Conservation (phyloP, 345 rosid genomes). For the Eutrema yunnanense region DNA sequence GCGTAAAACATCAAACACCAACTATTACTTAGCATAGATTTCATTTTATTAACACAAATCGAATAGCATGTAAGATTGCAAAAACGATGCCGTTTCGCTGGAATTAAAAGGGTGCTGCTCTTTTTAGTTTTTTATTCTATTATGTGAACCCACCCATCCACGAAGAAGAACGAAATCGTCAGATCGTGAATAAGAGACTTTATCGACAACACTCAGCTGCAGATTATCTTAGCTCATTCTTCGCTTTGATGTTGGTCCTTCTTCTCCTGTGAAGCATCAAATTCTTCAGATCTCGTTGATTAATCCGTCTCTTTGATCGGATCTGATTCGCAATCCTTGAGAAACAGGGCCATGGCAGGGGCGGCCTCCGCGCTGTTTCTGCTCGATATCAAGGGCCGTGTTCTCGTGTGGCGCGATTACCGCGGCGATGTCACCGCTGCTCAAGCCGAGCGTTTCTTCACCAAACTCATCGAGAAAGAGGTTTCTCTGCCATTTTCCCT, state of each 20-base stretch:
- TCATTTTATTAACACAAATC: too few species aligned
- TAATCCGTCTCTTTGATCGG: slow-evolving; percentile 13
- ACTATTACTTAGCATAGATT: too few species aligned
- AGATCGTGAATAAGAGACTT: slow-evolving; percentile 27
- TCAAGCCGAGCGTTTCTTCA: slow-evolving; percentile 83
- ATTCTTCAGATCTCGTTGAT: slow-evolving; percentile 24
- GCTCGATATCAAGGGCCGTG: slow-evolving; percentile 72
- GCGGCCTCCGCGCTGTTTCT: slow-evolving; percentile 86
- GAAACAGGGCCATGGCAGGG: slow-evolving; percentile 51
- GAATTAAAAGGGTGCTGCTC: not conserved
- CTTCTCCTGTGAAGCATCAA: slow-evolving; percentile 9
- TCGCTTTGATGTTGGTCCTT: not conserved
- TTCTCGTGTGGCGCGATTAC: slow-evolving; percentile 83
- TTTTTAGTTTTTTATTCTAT: not conserved
- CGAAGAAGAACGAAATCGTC: slow-evolving; percentile 2
- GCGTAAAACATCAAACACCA: too few species aligned
- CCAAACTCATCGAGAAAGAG: slow-evolving; percentile 83
- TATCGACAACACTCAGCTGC: slow-evolving; percentile 3
- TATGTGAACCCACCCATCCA: not conserved
- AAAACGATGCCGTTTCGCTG: not conserved
- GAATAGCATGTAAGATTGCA: not conserved
- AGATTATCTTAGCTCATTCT: not conserved
- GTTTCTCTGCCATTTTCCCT: slow-evolving; percentile 21
- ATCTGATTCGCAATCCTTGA: slow-evolving; percentile 21
- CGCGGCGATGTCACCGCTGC: slow-evolving; percentile 73